Percentiles rank a stretch among this genome's conserved stretches.
These are phyloP conservation scores for Diaporthe ampelina DNA, from an alignment of 2,329 filamentous ascomycete genomes.

Conservation along the genomic window DNA sequence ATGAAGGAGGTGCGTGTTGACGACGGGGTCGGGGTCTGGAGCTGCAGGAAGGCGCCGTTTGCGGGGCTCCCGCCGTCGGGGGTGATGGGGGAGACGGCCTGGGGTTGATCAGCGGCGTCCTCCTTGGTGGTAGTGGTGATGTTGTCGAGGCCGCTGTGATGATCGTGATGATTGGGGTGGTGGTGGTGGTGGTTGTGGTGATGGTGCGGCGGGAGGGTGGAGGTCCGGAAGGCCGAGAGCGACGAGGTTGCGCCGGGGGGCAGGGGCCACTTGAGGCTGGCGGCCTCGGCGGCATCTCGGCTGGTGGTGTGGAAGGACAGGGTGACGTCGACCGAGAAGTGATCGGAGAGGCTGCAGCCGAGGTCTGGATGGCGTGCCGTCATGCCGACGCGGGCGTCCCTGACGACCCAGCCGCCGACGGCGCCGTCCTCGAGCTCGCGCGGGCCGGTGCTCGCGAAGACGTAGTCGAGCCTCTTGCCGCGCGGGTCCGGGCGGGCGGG, in stretches of 20 bases:
- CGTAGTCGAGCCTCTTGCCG: conserved; percentile 94
- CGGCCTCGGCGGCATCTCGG: conserved; percentile 18
- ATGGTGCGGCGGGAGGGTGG: conserved; percentile 44
- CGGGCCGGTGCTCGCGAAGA: conserved; percentile 78
- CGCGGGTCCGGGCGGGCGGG: conserved; percentile 76
- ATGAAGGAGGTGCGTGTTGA: conserved; percentile 30
- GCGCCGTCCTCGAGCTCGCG: conserved; percentile 44
- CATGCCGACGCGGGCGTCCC: conserved; percentile 81
- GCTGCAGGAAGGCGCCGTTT: conserved; percentile 55
- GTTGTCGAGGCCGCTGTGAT: conserved; percentile 29
- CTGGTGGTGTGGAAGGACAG: conserved; percentile 63
- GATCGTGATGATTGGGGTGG: conserved; percentile 34
- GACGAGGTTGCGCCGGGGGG: conserved; percentile 41
- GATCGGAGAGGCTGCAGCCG: conserved; percentile 90
- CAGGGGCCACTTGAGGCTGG: conserved; percentile 44
- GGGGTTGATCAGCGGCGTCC: conserved; percentile 45
- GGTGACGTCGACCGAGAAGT: conserved; percentile 91
- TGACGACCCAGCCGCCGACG: conserved; percentile 75
- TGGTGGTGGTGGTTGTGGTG: conserved; percentile 44
- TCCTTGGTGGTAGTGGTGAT: conserved; percentile 42
- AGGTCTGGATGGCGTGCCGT: conserved; percentile 84
- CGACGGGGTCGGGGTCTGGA: conserved; percentile 51
- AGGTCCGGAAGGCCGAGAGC: conserved; percentile 33
- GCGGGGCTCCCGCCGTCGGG: conserved; percentile 30
- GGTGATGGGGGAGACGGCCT: conserved; percentile 41